Base-by-base conservation (phyloP, 139 green algal species). In the Tetradesmus lagerheimii region DNA sequence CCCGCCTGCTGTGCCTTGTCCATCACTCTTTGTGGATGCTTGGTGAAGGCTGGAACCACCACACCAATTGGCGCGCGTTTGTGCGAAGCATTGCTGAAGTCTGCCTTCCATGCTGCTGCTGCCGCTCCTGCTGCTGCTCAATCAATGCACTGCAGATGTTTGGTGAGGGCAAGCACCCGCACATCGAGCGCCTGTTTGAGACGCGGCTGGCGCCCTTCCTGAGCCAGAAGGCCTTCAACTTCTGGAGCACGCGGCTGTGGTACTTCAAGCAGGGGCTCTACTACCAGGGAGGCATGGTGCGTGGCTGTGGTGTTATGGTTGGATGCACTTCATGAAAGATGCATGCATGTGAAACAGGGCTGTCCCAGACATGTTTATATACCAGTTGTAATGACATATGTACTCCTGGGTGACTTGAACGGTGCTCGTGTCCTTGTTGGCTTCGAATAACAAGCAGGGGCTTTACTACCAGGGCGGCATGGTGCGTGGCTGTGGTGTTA, bases 391-490 rank as follows among this genome's bases (percentile, higher is more conserved):
- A n/a, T n/a, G n/a, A n/a, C n/a, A n/a, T n/a, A n/a, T n/a, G n/a
- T n/a, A n/a, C n/a, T n/a, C n/a, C n/a, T n/a, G n/a, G n/a, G n/a
- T n/a, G n/a, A n/a, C n/a, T n/a, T n/a, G n/a, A n/a, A n/a, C n/a
- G n/a, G n/a, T n/a, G n/a, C n/a, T n/a, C n/a, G n/a, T n/a, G n/a
- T n/a, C n/a, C n/a, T n/a, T n/a, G n/a, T n/a, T n/a, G n/a, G n/a
- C n/a, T n/a, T n/a, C n/a, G n/a, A n/a, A n/a, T n/a, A n/a, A n/a
- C n/a, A 93, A 95, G 80, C 89, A 96, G 38, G 97, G 98, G 6
- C 95, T 99, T 25, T 99, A 99, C 95, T 99, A 98, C 91, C 96
- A 98, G 93, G 98, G 98, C 62, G 96, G 97, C 90, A 99, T 99
- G 98, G 96, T 97, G 57, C 89, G 95, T 14, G 12, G 6, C 9